Base-by-base conservation (phyloP, 1,139 yeast species). In the Torulaspora pretoriensis region DNA sequence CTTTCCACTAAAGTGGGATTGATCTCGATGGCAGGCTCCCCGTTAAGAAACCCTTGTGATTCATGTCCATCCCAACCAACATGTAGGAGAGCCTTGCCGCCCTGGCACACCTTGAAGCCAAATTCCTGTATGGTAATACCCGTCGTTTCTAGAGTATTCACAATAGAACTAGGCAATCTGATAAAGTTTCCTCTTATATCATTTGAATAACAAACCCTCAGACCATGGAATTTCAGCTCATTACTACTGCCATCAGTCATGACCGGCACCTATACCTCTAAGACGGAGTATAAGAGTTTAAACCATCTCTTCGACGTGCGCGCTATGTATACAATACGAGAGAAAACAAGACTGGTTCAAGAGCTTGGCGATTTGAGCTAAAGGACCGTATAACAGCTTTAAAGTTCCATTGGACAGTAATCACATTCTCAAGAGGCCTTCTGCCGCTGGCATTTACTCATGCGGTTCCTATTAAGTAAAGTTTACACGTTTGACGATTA, bases 1-100 rank as follows among this genome's bases (percentile, higher is more conserved):
- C 65, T 50, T 29, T 56, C 50, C 22, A 81, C 81, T 69, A 80
- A 63, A 50, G 75, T 57, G 0, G 84, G 78, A 56, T 81, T 86
- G 6, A 82, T 67, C 53, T 79, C 83, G 2, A 81, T 51, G 6
- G 67, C 52, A 28, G 55, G 51, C 3, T 54, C 54, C 12, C 64
- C 66, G n/a, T 47, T 50, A 54, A 40, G 31, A 23, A 60, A 1
- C 69, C 61, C 3, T 63, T 54, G 23, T 67, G 68, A 27, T 73
- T 68, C 74, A 74, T 73, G n/a, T 3, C 95, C 95, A 25, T 87
- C 77, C 96, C 96, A 88, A 0, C 95, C 95, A n/a, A 79, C 74
- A 54, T 77, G 82, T 10, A 57, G 23, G 2, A 50, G 14, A 14
- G 37, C 38, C 14, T 35, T 49, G n/a, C 48, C 51, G 12, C 43